Evolutionary conservation across 208 protist genomes (phyloP), one percentile per base, ranked within the genome.

Genomic region (Trypanosoma avium): DNA sequence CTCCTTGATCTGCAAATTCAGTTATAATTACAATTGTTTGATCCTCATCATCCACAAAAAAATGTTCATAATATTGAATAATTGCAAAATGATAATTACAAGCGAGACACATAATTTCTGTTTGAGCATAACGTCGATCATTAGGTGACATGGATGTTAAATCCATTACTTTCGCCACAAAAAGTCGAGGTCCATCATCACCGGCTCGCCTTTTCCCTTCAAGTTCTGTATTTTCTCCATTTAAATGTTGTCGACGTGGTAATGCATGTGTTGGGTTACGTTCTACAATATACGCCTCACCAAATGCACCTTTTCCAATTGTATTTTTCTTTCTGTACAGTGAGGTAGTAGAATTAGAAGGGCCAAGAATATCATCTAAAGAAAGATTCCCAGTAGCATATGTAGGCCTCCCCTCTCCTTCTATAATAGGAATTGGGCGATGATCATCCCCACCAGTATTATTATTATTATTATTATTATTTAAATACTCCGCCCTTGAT

Each of bases 301-400:
- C 95, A 72, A 94, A 98, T 30, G 86, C 84, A 0, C 95, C 95
- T 61, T 95, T 96, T 22, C 95, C 95, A 27, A 95, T 92, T 4
- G 75, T 53, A 6, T 74, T 70, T 26, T 81, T 62, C 58, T 86
- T 86, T 29, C 81, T 61, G 73, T 94, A 94, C 69, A 73, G 82
- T 12, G 81, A 76, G 4, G 21, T 59, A 4, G 29, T 53, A 10
- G 60, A 73, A 15, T 68, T 62, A 3, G 59, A 19, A 29, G 38
- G 52, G 9, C 75, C 75, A 22, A 82, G 38, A 24, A 82, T 46
- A 38, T 82, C 75, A 19, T 49, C 52, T 27, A 67, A 27, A 8
- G 27, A 67, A 12, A 1, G 21, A 24, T 21, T 40, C 30, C 47
- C 27, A 19, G 36, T 53, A 22, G 54, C 24, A 10, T 27, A 3